A percentile compares a stretch with the other conserved stretches of the same genome.
Conservation (phyloP, 1,139 yeast genomes). For the Hemisphaericaspora lyxosophila region DNA sequence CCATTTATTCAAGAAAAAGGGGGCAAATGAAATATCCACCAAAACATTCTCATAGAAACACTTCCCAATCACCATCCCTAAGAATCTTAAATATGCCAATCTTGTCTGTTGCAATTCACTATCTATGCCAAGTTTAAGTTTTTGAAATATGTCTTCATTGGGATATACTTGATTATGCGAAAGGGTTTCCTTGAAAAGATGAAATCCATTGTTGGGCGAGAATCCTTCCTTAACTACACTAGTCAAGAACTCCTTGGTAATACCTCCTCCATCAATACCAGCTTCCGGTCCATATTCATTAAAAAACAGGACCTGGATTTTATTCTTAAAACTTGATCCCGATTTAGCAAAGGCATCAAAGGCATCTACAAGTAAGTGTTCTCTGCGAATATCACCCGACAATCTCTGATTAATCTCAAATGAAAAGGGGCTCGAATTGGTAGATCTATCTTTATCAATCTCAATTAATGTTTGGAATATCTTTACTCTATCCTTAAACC, state of each 20-base stretch:
- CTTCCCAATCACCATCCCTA: constrained; percentile 85
- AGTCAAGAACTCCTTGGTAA: constrained; percentile 87
- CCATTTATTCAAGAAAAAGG: constrained; percentile 82
- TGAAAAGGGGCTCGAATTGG: constrained; percentile 14
- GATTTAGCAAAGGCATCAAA: constrained; percentile 50
- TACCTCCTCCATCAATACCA: constrained; percentile 97
- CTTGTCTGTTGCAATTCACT: constrained; percentile 27
- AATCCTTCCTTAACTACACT: constrained; percentile 73
- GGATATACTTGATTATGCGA: constrained; percentile 67
- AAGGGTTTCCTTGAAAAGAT: constrained; percentile 47
- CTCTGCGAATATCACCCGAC: constrained; percentile 65
- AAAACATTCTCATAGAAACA: constrained; percentile 84
- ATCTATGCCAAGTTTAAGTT: constrained; percentile 25
- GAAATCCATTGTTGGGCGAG: constrained; percentile 39
- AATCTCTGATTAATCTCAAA: constrained; percentile 21
- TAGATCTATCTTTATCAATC: constrained; percentile 42
- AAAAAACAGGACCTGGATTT: constrained; percentile 62
- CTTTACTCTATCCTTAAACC: constrained; percentile 70
- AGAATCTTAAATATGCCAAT: constrained; percentile 52
- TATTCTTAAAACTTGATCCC: constrained; percentile 53
- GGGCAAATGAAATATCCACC: constrained; percentile 82
- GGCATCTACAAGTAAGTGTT: constrained; percentile 71
- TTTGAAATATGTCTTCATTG: constrained; percentile 54
- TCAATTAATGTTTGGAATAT: constrained; percentile 67
- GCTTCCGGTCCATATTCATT: constrained; percentile 72